Evolutionary conservation across 1,139 yeast genomes (phyloP).

Genomic region (Kurtzmaniella quercitrusa): DNA sequence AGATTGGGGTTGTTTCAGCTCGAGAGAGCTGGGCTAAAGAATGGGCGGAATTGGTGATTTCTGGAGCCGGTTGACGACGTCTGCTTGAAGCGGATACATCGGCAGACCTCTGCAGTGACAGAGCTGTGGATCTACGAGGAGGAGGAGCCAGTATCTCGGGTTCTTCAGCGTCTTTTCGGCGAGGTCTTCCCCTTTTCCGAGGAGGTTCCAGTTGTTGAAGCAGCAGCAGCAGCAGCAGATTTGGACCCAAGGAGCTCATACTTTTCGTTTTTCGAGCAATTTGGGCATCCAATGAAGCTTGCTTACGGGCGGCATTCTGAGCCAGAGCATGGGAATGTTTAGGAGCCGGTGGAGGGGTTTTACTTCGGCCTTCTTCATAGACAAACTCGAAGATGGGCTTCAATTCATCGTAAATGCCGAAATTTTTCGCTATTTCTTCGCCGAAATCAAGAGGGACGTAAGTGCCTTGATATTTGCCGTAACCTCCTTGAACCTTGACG

Average conservation of each 20-base stretch:
- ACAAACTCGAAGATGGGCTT: slow-evolving; percentile 65
- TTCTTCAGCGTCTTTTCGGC: slow-evolving; percentile 20
- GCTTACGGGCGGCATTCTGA: slow-evolving; percentile 44
- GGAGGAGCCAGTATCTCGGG: not conserved
- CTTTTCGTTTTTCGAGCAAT: slow-evolving; percentile 20
- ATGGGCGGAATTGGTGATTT: slow-evolving; percentile 2
- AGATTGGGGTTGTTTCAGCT: slow-evolving; percentile 30
- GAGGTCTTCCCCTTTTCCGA: slow-evolving; percentile 47
- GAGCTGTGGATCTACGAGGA: not conserved
- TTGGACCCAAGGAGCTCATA: slow-evolving; percentile 16
- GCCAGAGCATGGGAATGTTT: slow-evolving; percentile 75
- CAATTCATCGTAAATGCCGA: slow-evolving; percentile 64
- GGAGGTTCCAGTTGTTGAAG: slow-evolving; percentile 29
- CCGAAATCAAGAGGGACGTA: slow-evolving; percentile 80
- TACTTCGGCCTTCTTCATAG: slow-evolving; percentile 51
- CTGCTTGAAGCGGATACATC: not conserved
- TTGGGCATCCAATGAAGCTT: slow-evolving; percentile 20
- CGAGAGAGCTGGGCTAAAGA: not conserved
- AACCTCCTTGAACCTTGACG: slow-evolving; percentile 94
- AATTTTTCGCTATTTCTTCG: slow-evolving; percentile 61
- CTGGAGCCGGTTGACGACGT: not conserved
- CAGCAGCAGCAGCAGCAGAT: not conserved
- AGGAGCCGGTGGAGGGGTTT: slow-evolving; percentile 79
- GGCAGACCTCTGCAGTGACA: not conserved
- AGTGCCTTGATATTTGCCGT: slow-evolving; percentile 93